Evolutionary conservation across 805 yeast species (phyloP).

Genomic region (Nadsonia fulvescens): DNA sequence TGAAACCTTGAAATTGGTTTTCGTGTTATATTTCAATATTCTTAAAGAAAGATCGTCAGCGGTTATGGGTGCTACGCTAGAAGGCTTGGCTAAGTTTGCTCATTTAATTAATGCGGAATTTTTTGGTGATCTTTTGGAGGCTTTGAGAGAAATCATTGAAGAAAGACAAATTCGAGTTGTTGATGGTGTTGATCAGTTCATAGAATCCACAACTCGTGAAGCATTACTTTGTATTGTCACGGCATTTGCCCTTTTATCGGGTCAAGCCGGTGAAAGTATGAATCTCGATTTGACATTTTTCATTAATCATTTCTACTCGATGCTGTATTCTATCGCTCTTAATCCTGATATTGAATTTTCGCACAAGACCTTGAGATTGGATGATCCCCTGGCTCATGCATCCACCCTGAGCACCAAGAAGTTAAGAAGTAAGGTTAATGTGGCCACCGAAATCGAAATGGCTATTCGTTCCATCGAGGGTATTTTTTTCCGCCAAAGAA

Average conservation of each 20-base stretch:
- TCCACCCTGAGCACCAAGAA: constrained; percentile 11
- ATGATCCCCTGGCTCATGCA: constrained; percentile 43
- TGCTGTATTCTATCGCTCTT: constrained; percentile 48
- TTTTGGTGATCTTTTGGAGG: constrained; percentile 82
- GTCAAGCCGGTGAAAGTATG: constrained; percentile 53
- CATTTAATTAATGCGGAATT: constrained; percentile 85
- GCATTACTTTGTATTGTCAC: constrained; percentile 71
- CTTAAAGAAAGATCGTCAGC: constrained; percentile 43
- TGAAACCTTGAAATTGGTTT: constrained; percentile 54
- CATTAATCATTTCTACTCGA: constrained; percentile 51
- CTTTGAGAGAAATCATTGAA: constrained; percentile 59
- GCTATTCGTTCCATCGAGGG: constrained; percentile 60
- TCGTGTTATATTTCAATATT: constrained; percentile 62
- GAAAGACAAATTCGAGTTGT: constrained; percentile 26
- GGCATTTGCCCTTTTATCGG: constrained; percentile 69
- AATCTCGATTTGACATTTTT: constrained; percentile 71
- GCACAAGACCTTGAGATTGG: constrained; percentile 58
- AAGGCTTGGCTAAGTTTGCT: constrained; percentile 80
- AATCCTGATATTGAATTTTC: constrained; percentile 79
- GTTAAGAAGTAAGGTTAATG: constrained; percentile 47
- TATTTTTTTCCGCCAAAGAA: constrained; percentile 29
- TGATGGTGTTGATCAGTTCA: constrained; percentile 30
- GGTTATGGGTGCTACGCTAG: constrained; percentile 72
- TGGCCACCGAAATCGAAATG: constrained; percentile 78
- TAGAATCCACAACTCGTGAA: constrained; percentile 30